These are phyloP conservation scores for Solanum medicagineum DNA, from an alignment of 257 asterid species.

Conservation along the genomic window DNA sequence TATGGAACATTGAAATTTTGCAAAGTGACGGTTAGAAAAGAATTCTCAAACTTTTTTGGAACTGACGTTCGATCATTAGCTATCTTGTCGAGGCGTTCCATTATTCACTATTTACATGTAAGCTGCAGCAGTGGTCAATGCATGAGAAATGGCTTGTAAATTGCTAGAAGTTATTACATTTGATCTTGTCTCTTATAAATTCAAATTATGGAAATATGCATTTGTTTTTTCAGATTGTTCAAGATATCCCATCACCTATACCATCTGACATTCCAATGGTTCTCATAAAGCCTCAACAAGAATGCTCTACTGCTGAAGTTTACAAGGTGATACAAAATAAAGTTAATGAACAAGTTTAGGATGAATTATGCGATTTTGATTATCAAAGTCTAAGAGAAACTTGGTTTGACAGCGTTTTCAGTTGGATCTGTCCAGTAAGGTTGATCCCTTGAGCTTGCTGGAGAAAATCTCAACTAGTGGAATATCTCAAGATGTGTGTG, in stretches of 20 bases:
- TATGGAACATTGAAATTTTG: not conserved
- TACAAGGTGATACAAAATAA: constrained; percentile 52
- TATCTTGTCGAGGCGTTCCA: not conserved
- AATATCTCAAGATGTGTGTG: constrained; percentile 77
- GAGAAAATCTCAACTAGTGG: constrained; percentile 62
- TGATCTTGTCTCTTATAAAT: not conserved
- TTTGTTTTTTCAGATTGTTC: constrained; percentile 44
- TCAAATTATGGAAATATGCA: not conserved
- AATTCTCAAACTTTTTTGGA: not conserved
- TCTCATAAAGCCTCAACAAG: constrained; percentile 86
- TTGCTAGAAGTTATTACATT: not conserved
- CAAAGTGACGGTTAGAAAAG: not conserved
- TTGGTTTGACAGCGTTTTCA: constrained; percentile 39
- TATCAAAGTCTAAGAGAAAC: not conserved
- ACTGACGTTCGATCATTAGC: not conserved
- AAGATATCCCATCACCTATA: constrained; percentile 57
- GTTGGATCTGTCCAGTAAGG: constrained; percentile 51
- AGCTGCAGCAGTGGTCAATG: not conserved
- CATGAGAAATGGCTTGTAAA: not conserved
- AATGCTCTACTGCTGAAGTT: constrained; percentile 95
- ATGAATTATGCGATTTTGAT: not conserved
- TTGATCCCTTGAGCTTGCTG: constrained; percentile 72
- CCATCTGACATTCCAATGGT: constrained; percentile 68
- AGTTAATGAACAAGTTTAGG: not conserved
- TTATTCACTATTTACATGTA: not conserved